Evolutionary conservation across 257 asterid species (phyloP), one percentile per base, ranked within the genome.

Genomic region (Ehretia macrophylla): DNA sequence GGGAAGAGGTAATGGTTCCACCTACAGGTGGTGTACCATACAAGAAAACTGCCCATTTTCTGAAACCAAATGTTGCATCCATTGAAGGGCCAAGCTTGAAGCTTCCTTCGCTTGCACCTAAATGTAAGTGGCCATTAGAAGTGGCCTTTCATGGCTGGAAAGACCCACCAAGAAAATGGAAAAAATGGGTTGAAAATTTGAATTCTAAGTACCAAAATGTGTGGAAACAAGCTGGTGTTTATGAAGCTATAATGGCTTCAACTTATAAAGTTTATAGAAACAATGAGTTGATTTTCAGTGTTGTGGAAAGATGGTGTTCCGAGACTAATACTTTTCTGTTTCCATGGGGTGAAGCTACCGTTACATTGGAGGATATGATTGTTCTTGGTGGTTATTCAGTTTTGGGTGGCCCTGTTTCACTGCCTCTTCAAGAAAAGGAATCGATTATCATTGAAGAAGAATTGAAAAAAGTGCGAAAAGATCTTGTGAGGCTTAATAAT

Each of bases 271-370:
- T 72, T 10, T 21, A 48, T 12, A 23, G 14, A 11, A 53, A 74
- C 17, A 44, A 61, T 0, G 76, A 72, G 8, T 32, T 81, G 22
- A 20, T 81, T 20, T 54, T 69, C 0, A 75, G 64, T 17, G 10
- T 81, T 10, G 71, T 66, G 0, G 81, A 78, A 27, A 70, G 76
- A 13, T 81, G 84, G 84, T 54, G 64, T 19, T 50, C 70, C 13
- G 74, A 75, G 1, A 74, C 83, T 1, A 77, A 69, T 51, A 72
- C 78, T 0, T 81, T 77, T 13, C 17, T 77, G 0, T 77, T 81
- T 46, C 79, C 76, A 0, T 81, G 83, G 84, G 87, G 87, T 10
- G 84, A 81, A 59, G 69, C 75, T 11, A 77, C 75, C 2, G 48
- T 81, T 1, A 78, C 80, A 1, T 51, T 78, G 20, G 87, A 78